phyloP scores from a whole-genome alignment of 163 green algal genomes.

The Scenedesmus sp. region DNA sequence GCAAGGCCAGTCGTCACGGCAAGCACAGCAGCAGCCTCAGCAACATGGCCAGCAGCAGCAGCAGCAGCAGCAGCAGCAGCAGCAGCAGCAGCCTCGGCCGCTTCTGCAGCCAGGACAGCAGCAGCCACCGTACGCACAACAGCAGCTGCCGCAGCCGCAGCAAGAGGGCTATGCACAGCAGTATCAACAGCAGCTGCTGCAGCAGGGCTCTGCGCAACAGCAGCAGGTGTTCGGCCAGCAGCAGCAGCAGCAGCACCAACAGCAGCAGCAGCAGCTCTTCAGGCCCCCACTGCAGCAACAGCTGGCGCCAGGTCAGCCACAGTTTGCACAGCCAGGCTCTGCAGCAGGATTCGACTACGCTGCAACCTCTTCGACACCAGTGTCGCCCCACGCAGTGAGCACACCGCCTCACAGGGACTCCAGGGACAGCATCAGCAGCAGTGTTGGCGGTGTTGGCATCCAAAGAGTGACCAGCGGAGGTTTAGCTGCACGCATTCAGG shows the following conservation, averaged over 20 bases:
- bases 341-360: background rate
- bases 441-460: background rate
- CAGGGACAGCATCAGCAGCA: background rate
- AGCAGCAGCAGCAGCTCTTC: background rate
- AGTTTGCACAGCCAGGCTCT: background rate
- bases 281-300: background rate
- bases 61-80: background rate
- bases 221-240: background rate
- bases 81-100: background rate
- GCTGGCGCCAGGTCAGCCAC: background rate
- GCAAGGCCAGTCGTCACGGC: background rate
- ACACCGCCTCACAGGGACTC: background rate
- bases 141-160: slow-evolving; percentile 5
- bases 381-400: background rate
- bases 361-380: background rate
- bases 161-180: background rate
- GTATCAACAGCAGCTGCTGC: background rate
- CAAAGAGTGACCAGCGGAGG: background rate
- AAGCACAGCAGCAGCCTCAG: background rate
- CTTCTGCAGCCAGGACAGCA: background rate
- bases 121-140: background rate
- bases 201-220: background rate
- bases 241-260: background rate
- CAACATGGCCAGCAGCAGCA: background rate
- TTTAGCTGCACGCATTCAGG: background rate